Conservation (phyloP, 1,284 basidiomycete genomes). For the Ustilago esculenta region DNA sequence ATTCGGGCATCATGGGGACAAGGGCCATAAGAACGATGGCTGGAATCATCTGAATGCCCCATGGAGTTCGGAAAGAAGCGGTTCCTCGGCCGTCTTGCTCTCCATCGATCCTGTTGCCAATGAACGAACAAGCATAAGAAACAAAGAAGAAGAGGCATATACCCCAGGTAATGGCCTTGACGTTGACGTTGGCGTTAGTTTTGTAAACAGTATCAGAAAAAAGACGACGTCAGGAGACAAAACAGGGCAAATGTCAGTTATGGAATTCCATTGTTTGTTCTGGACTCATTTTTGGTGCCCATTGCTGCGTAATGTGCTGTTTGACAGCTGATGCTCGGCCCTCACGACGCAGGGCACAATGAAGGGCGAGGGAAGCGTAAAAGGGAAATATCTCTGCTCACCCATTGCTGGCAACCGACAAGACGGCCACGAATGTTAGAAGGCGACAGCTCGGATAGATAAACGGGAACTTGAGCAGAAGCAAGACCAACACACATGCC, state of each 20-base stretch:
- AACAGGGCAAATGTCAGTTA: too few species aligned
- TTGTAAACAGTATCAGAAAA: too few species aligned
- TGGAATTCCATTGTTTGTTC: too few species aligned
- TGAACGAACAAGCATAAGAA: conserved; percentile 3
- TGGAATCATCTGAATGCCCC: conserved; percentile 23
- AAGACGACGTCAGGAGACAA: neutral
- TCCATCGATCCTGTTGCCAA: conserved; percentile 12
- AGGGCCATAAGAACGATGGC: conserved; percentile 25
- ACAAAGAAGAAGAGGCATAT: conserved; percentile 19
- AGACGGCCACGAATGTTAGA: conserved; percentile 37
- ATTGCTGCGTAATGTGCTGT: too few species aligned
- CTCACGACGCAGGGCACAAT: too few species aligned
- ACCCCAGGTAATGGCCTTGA: conserved; percentile 19
- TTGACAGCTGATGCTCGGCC: too few species aligned
- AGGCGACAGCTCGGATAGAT: conserved; percentile 39
- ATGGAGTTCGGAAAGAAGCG: conserved; percentile 13
- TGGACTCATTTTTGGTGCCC: too few species aligned
- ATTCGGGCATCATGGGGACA: conserved; percentile 28
- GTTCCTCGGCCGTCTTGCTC: conserved; percentile 26
- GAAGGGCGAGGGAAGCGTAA: too few species aligned
- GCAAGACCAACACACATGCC: conserved; percentile 45
- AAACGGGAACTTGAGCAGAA: conserved; percentile 46
- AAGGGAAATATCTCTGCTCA: too few species aligned
- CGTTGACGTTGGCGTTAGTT: too few species aligned
- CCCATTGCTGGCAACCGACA: conserved; percentile 30